Evolutionary conservation across 2,329 filamentous ascomycete species (phyloP), one percentile per base, ranked within the genome.

Genomic region (Fulvia fulva): DNA sequence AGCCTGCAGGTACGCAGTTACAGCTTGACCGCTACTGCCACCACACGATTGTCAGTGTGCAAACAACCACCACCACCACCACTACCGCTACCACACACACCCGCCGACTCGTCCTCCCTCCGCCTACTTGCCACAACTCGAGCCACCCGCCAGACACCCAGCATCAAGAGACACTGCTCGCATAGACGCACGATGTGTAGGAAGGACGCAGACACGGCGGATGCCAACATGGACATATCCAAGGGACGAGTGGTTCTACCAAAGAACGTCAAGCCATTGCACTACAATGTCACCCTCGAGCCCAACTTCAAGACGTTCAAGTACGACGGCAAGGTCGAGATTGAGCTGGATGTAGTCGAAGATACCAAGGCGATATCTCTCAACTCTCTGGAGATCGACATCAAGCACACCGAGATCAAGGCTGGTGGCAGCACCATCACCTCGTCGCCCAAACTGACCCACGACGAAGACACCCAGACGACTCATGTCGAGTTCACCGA

Each of bases 221-320:
- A 78, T 63, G 78, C 82, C 67, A 83, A 80, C 68, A 78, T 83
- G 63, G 81, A 86, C 71, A 80, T 88, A 67, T 76, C 81, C 53
- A 81, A 83, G 66, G 86, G 84, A 64, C 87, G 93, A 68, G 89
- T 96, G 79, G 87, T 97, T 65, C 82, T 97, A 68, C 94, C 93
- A 53, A 86, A 87, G 76, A 96, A 97, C 71, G 91, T 97, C 70
- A 88, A 93, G 74, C 92, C 93, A n/a, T 77, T 82, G 41, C 91
- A 97, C 78, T 97, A 97, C 77, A 86, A 96, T 74, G 77, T 97
- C 67, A 94, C 90, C 1, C 81, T 97, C 62, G 94, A 97, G 78
- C 91, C 93, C 55, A 85, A 97, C 78, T 89, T 97, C 67, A 83
- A 89, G 68, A 91, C 88, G 64, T 91, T 94, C 76, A 91, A 86